Percentiles rank a stretch among this genome's conserved stretches.
These are phyloP conservation scores for Calvatia gigantea DNA, from an alignment of 768 basidiomycete species.

Conservation along the genomic window DNA sequence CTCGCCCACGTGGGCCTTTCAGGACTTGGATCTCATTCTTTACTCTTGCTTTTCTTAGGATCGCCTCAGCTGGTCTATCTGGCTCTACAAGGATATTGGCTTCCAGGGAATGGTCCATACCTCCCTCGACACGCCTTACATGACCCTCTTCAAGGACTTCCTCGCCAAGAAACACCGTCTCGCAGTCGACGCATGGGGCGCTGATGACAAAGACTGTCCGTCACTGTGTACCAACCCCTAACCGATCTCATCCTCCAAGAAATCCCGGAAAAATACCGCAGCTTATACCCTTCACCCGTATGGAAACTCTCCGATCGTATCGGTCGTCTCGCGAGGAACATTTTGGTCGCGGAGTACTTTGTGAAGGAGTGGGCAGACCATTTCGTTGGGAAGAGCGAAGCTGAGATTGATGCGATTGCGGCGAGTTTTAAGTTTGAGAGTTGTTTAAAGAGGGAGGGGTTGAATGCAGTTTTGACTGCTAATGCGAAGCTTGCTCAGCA, in stretches of 20 bases:
- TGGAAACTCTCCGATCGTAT: constrained; percentile 59
- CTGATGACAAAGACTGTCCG: constrained; percentile 56
- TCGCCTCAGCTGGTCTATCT: constrained; percentile 77
- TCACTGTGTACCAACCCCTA: constrained; percentile 62
- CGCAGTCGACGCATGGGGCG: constrained; percentile 77
- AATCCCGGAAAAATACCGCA: constrained; percentile 45
- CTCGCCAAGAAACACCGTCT: constrained; percentile 76
- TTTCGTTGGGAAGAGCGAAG: constrained; percentile 53
- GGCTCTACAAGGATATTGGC: constrained; percentile 87
- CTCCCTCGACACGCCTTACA: constrained; percentile 66
- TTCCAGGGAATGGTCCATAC: constrained; percentile 84
- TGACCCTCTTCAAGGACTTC: constrained; percentile 64
- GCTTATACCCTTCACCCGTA: constrained; percentile 60
- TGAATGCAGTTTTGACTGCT: constrained; percentile 53
- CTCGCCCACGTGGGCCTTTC: background rate
- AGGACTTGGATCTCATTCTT: too few species aligned
- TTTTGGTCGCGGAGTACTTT: constrained; percentile 68
- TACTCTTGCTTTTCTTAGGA: constrained; percentile 35
- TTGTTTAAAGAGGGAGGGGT: constrained; percentile 63
- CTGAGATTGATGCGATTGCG: constrained; percentile 71
- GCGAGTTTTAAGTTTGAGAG: constrained; percentile 68
- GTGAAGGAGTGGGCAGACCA: constrained; percentile 73
- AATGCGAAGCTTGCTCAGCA: constrained; percentile 25
- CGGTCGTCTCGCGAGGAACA: constrained; percentile 59
- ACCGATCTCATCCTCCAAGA: constrained; percentile 57